Percentiles rank a stretch among this genome's conserved stretches.
Evolutionary conservation across 345 rosid species (phyloP).

Genomic region (Chamaenerion angustifolium): DNA sequence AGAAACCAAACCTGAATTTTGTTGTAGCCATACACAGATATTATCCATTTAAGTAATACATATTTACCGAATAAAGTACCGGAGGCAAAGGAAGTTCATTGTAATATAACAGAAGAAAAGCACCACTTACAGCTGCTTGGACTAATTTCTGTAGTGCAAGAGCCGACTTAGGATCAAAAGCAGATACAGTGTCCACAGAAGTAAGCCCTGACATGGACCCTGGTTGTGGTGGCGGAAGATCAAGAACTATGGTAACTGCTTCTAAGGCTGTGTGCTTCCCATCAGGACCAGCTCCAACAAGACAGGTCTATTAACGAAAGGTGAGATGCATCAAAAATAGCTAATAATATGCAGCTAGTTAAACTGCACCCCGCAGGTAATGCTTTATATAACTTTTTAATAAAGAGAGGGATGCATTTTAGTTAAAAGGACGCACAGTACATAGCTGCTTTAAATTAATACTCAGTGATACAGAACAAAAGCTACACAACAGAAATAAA

Average conservation of each 20-base stretch:
- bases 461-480: no score
- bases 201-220: slow-evolving; percentile 86
- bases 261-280: slow-evolving; percentile 98
- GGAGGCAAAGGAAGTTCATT: slow-evolving; percentile 3
- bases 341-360: not conserved
- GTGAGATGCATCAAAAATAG: slow-evolving; percentile 9
- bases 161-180: slow-evolving; percentile 98
- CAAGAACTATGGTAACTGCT: slow-evolving; percentile 97
- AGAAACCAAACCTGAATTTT: slow-evolving; percentile 87
- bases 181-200: slow-evolving; percentile 84
- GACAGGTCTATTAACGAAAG: slow-evolving; percentile 58
- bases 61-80: no score
- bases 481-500: no score
- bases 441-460: no score
- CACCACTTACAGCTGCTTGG: slow-evolving; percentile 89
- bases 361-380: no score
- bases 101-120: not conserved
- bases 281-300: slow-evolving; percentile 98
- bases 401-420: no score
- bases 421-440: no score
- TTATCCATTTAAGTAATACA: not conserved
- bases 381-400: no score
- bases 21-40: not conserved
- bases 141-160: slow-evolving; percentile 89
- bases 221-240: slow-evolving; percentile 97